Percentiles rank a stretch among this genome's conserved stretches.
phyloP scores from a whole-genome alignment of 345 rosid genomes.

The Angophora floribunda region DNA sequence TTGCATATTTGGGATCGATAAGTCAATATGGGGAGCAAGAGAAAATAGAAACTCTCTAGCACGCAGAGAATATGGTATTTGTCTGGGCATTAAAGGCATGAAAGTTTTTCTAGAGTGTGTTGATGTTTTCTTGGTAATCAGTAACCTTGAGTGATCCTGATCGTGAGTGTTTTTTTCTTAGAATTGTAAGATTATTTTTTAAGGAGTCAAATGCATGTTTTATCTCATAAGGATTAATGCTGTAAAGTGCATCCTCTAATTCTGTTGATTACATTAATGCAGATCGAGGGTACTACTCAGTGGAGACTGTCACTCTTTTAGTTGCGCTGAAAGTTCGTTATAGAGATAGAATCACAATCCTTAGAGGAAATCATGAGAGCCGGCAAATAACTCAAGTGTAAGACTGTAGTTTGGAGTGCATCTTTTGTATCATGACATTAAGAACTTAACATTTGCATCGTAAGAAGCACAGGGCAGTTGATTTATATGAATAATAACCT shows the following conservation, averaged over 20 bases:
- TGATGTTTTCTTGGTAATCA: not conserved
- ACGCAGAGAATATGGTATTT: not conserved
- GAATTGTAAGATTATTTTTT: not conserved
- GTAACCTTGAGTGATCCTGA: not conserved
- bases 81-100: not conserved
- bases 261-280: constrained; percentile 17
- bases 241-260: not conserved
- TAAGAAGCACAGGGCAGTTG: not conserved
- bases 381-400: constrained; percentile 99
- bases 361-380: constrained; percentile 98
- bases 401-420: constrained; percentile 11
- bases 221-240: not conserved
- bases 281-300: constrained; percentile 99
- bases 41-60: not conserved
- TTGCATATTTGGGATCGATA: not conserved
- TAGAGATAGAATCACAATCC: constrained; percentile 90
- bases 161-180: not conserved
- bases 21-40: not conserved
- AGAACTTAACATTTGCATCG: not conserved
- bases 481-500: not conserved
- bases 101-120: not conserved
- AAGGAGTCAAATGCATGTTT: not conserved
- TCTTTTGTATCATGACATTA: not conserved
- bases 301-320: constrained; percentile 92
- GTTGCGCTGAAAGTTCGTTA: constrained; percentile 96